phyloP scores from a whole-genome alignment of 2,329 filamentous ascomycete species.

The Alternaria consortialis region DNA sequence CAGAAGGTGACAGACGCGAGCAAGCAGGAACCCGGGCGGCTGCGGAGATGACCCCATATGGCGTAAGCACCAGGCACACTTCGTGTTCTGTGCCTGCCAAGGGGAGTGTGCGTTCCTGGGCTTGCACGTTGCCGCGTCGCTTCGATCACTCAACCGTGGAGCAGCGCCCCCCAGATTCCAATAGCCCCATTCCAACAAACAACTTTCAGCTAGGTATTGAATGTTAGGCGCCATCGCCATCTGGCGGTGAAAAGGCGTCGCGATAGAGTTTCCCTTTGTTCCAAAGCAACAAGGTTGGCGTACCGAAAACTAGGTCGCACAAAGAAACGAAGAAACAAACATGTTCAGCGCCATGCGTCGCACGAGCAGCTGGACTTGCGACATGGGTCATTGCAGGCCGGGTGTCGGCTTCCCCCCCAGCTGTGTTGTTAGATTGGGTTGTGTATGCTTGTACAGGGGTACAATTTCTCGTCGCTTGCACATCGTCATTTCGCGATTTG shows the following conservation, averaged over 20 bases:
- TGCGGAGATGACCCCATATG: conserved; percentile 8
- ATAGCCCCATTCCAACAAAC: neutral
- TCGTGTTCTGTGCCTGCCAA: conserved; percentile 10
- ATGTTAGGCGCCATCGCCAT: neutral
- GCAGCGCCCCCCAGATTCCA: neutral
- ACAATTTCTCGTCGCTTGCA: neutral
- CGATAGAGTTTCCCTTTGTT: conserved; percentile 1
- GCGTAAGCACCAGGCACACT: neutral
- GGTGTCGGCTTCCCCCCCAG: neutral
- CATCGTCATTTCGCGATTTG: conserved; percentile 1
- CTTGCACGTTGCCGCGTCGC: conserved; percentile 9
- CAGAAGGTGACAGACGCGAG: conserved; percentile 1
- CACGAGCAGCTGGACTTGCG: neutral
- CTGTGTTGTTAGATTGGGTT: neutral
- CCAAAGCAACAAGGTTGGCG: neutral
- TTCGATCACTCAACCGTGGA: conserved; percentile 2
- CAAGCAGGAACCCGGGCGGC: conserved; percentile 3
- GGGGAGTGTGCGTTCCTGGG: conserved; percentile 9
- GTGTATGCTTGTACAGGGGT: neutral
- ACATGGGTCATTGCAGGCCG: neutral
- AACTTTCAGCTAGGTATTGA: neutral
- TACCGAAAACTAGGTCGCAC: neutral
- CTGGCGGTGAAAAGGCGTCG: neutral
- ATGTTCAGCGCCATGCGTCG: neutral
- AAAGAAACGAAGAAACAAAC: conserved; percentile 2